Evolutionary conservation across 345 rosid genomes (phyloP), one percentile per base, ranked within the genome.

Genomic region (Linum lewisii): DNA sequence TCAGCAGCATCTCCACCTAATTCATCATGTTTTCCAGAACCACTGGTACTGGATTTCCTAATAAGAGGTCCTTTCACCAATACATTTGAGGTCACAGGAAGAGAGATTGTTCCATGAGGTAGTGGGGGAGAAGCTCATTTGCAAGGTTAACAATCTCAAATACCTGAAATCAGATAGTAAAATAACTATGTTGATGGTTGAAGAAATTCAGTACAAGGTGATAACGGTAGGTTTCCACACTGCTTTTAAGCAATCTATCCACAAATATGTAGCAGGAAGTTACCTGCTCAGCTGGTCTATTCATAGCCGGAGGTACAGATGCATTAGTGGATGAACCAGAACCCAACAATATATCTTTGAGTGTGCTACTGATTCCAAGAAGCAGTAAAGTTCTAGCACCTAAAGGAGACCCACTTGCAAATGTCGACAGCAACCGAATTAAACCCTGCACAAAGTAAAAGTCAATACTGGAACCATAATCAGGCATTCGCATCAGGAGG

Each of bases 261-360:
- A 21, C 24, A 54, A 23, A 34, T 29, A 37, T 57, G 34, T 19
- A 53, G 25, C 20, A 51, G 57, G 44, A 52, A 37, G 11, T 26
- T 69, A 94, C 99, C 96, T 94, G 99, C 63, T 94, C 99, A 49
- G 97, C 82, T 23, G 99, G 99, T 72, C 97, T 82, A 75, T 87
- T 81, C 75, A 94, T 71, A 21, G 95, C 93, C 59, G 95, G 93
- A 21, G 99, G n/a, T n/a, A n/a, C 90, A 57, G 96, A 84, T 57
- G 84, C 75, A 72, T 86, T 94, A 18, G 84, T 78, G 64, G 95
- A 80, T 69, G 77, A 84, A 62, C 97, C 90, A 62, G 97, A 83
- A 62, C 96, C 99, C 50, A 83, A 78, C 42, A 94, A 77, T 56
- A 90, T 90, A 65, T 94, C 99, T 72, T 80, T 87, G 25, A 94